phyloP scores from a whole-genome alignment of 176 grass and related monocot species.

The Tillandsia fasciculata region DNA sequence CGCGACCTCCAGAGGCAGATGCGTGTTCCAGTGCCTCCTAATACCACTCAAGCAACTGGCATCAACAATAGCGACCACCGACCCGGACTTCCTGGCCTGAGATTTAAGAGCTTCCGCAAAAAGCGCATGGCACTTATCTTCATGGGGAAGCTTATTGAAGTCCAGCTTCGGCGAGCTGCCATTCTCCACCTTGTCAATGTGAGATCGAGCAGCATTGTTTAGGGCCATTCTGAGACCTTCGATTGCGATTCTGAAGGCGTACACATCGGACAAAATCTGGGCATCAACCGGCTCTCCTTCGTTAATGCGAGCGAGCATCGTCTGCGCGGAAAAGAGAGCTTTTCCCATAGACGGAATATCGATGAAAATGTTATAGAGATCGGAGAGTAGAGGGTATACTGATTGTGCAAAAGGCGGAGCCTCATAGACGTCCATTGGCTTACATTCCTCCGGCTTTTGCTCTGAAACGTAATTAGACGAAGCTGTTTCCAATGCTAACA shows the following conservation, averaged over 20 bases:
- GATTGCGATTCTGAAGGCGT: slow-evolving; percentile 76
- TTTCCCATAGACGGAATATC: slow-evolving; percentile 62
- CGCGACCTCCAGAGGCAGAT: slow-evolving; percentile 45
- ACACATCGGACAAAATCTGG: slow-evolving; percentile 56
- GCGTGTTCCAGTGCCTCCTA: slow-evolving; percentile 69
- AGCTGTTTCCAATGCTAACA: slow-evolving; percentile 33
- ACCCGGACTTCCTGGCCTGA: slow-evolving; percentile 57
- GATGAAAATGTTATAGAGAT: slow-evolving; percentile 69
- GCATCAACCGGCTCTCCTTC: slow-evolving; percentile 50
- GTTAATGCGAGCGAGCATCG: slow-evolving; percentile 58
- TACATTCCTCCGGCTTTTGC: slow-evolving; percentile 28
- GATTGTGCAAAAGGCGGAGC: slow-evolving; percentile 62
- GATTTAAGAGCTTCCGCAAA: slow-evolving; percentile 67
- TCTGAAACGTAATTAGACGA: slow-evolving; percentile 18
- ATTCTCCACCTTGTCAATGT: slow-evolving; percentile 24
- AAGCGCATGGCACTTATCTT: slow-evolving; percentile 76
- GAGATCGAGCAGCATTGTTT: slow-evolving; percentile 45
- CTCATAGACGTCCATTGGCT: slow-evolving; percentile 29
- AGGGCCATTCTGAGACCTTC: slow-evolving; percentile 78
- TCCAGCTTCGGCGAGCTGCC: slow-evolving; percentile 25
- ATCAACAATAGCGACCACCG: slow-evolving; percentile 69
- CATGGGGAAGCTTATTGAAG: slow-evolving; percentile 53
- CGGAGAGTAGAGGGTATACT: slow-evolving; percentile 73
- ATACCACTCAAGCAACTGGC: slow-evolving; percentile 68
- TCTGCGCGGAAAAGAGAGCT: slow-evolving; percentile 69